Conservation (phyloP, 2,329 filamentous ascomycete genomes). For the Colletotrichum sp. region DNA sequence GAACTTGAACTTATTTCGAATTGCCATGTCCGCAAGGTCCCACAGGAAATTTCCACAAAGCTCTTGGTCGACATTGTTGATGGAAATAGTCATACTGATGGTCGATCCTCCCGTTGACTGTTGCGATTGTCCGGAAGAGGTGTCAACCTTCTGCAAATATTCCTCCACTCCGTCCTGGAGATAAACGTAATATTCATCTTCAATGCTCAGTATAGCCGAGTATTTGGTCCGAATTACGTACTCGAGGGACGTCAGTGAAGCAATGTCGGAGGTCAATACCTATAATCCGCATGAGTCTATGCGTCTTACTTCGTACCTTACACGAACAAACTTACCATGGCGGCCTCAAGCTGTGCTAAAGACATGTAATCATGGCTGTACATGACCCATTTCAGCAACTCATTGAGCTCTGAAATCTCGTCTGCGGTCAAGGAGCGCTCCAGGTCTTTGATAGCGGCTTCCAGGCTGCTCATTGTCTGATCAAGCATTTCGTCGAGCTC, state of each 20-base stretch:
- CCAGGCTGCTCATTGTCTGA: background rate
- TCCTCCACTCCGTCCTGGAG: background rate
- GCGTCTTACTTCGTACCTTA: background rate
- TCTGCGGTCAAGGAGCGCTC: background rate
- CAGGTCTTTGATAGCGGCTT: background rate
- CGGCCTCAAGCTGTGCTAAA: background rate
- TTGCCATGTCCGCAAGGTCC: background rate
- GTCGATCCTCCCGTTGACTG: background rate
- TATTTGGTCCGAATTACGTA: background rate
- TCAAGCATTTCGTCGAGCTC: background rate
- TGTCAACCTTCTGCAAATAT: background rate
- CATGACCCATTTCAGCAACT: background rate
- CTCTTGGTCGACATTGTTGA: background rate
- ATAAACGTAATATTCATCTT: background rate
- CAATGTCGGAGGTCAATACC: background rate
- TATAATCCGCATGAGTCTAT: background rate
- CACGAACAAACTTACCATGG: background rate
- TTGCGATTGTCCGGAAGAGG: background rate
- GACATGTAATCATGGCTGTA: background rate
- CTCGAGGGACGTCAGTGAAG: background rate
- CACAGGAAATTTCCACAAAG: background rate
- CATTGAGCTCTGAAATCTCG: background rate
- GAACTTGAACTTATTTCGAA: background rate
- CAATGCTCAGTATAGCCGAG: background rate
- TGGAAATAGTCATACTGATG: background rate